These are phyloP conservation scores for Austroboletus niveus DNA, from an alignment of 1,284 basidiomycete species.

Conservation along the genomic window DNA sequence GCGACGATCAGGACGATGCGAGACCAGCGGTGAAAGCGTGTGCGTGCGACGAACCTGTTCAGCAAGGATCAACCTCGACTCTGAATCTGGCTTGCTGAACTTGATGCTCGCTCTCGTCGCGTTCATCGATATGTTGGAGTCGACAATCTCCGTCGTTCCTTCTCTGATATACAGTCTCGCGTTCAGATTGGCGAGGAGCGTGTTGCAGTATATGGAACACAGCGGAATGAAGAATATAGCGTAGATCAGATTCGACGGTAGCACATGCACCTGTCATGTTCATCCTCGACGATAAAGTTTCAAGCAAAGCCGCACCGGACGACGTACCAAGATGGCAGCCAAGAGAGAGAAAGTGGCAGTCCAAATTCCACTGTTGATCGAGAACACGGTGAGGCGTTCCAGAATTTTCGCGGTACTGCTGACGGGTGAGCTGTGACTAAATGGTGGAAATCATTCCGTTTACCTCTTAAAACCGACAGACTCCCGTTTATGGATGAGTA, in stretches of 20 bases:
- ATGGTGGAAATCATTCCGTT: not conserved
- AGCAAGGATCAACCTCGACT: not conserved
- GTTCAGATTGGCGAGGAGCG: constrained; percentile 8
- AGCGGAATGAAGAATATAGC: not conserved
- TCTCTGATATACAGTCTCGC: constrained; percentile 2
- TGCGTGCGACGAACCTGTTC: not conserved
- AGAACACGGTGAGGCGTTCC: constrained; percentile 4
- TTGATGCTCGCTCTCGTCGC: not conserved
- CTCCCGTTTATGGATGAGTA: not conserved
- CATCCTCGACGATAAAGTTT: not conserved
- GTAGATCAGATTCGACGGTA: constrained; percentile 1
- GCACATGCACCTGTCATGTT: not conserved
- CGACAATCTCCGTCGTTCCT: not conserved
- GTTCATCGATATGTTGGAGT: not conserved
- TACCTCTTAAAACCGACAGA: not conserved
- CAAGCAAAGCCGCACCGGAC: not conserved
- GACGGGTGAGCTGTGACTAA: not conserved
- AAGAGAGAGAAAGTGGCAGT: constrained; percentile 4
- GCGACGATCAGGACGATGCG: too few relatives aligned
- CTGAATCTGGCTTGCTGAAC: not conserved
- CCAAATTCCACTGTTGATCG: constrained; percentile 8
- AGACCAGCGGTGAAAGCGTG: too few relatives aligned
- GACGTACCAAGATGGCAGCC: constrained; percentile 6
- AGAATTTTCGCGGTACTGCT: constrained; percentile 1
- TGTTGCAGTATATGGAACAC: constrained; percentile 7